phyloP scores from a whole-genome alignment of 257 asterid species.

The Scutellaria minor region DNA sequence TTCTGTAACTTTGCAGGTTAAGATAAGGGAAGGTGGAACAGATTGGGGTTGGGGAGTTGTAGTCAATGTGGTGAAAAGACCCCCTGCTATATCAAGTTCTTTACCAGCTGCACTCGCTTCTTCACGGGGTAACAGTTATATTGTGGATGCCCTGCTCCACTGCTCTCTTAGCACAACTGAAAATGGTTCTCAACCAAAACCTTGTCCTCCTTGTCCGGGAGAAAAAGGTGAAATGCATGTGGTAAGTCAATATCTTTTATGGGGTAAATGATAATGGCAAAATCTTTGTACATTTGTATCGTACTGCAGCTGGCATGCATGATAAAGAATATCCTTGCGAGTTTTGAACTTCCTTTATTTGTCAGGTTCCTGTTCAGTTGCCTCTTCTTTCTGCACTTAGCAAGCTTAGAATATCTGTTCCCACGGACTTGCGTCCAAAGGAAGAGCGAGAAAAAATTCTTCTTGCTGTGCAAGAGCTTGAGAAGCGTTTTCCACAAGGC shows the following conservation, averaged over 20 bases:
- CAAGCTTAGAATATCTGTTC: slow-evolving; percentile 80
- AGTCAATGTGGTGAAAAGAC: slow-evolving; percentile 86
- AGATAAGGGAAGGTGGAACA: slow-evolving; percentile 90
- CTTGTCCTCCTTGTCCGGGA: slow-evolving; percentile 88
- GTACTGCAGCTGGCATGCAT: neutral
- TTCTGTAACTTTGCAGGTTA: slow-evolving; percentile 60
- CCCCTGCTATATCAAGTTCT: slow-evolving; percentile 70
- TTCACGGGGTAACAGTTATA: slow-evolving; percentile 77
- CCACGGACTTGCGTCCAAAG: slow-evolving; percentile 87
- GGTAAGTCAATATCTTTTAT: slow-evolving; percentile 54
- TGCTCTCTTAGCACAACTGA: slow-evolving; percentile 77
- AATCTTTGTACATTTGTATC: slow-evolving; percentile 10
- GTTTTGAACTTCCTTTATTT: slow-evolving; percentile 31
- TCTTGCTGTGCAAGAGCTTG: slow-evolving; percentile 86
- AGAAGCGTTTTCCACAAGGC: slow-evolving; percentile 88
- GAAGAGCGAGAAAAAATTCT: slow-evolving; percentile 89
- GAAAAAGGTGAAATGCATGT: slow-evolving; percentile 99
- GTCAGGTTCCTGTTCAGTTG: slow-evolving; percentile 94
- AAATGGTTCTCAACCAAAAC: slow-evolving; percentile 83
- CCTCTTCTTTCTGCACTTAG: slow-evolving; percentile 89
- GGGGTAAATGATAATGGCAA: slow-evolving; percentile 19
- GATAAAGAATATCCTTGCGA: slow-evolving; percentile 18
- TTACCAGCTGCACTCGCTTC: slow-evolving; percentile 91
- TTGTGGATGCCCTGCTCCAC: slow-evolving; percentile 87
- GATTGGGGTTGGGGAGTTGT: slow-evolving; percentile 99